Base-by-base conservation (phyloP, 1,284 basidiomycete genomes). In the Taiwanofungus camphoratus region DNA sequence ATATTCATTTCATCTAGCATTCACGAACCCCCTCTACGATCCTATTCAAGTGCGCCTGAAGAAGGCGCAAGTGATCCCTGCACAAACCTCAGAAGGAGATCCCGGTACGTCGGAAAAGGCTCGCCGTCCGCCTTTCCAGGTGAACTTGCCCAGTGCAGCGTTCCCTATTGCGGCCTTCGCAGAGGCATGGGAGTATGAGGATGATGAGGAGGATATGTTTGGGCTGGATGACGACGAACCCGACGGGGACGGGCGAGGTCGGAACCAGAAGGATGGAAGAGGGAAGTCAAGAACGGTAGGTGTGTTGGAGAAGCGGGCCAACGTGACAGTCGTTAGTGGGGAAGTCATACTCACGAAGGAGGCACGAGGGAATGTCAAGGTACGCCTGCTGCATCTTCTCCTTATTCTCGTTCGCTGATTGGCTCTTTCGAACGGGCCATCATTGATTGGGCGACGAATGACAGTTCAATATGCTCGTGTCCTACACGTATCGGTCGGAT, bases 151-250 rank as follows among this genome's bases (percentile, higher is more conserved):
- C 0, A 80, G 79, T 6, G 68, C 77, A 0, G 68, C 82, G 9
- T 93, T 96, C 59, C 74, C 86, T 1, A 79, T 96, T 30, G 83
- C 86, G 12, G 86, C 92, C 1, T 91, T 87, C 56, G 91, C 91
- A 22, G 93, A 96, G 60, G 90, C 89, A 30, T 95, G 91, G 92
- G 92, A 94, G 61, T 95, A 93, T 51, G 92, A 95, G 37, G 89
- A 93, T 41, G 89, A 92, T 37, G 90, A 90, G 46, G 88, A 91
- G 49, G 87, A 87, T 30, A 87, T 88, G 74, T 84, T 86, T 52
- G 77, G 70, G 23, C 67, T 80, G 5, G 85, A 87, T 32, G 86
- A 87, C 21, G 87, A 85, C 24, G 76, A 81, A 36, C 69, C 67
- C 49, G 68, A 67, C 32, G 69, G 60, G 44, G 61, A 63, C 53